phyloP scores from a whole-genome alignment of 331 rosid genomes.

The Malus hybrid region DNA sequence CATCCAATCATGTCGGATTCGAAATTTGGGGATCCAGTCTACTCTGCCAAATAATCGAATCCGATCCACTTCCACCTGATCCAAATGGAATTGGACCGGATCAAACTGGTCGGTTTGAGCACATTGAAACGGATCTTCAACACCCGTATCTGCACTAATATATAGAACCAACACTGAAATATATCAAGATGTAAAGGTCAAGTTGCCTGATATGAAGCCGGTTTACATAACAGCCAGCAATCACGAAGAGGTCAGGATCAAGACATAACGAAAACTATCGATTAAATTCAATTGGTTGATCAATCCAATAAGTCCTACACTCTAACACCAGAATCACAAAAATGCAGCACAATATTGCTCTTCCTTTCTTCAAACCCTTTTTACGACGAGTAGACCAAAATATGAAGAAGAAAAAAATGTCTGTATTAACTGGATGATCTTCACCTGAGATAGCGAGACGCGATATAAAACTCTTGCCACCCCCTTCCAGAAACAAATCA shows the following conservation, averaged over 20 bases:
- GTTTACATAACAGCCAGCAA: neutral
- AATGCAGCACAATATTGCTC: neutral
- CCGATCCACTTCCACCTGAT: too few species aligned
- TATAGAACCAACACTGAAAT: too few species aligned
- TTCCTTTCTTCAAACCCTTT: neutral
- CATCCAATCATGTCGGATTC: neutral
- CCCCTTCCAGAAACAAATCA: neutral
- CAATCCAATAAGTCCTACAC: neutral
- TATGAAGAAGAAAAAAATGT: neutral
- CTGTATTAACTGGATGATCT: constrained; percentile 1
- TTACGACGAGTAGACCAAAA: constrained; percentile 1
- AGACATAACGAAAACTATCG: neutral
- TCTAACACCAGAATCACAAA: neutral
- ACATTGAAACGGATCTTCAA: too few species aligned
- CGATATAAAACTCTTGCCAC: neutral
- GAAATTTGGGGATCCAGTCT: too few species aligned
- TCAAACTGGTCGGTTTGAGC: too few species aligned
- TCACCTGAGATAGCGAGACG: constrained; percentile 9
- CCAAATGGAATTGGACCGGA: too few species aligned
- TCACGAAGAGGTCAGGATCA: neutral
- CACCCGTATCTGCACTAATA: too few species aligned
- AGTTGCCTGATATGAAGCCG: too few species aligned
- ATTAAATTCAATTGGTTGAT: neutral
- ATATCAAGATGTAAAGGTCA: too few species aligned
- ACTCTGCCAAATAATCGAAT: too few species aligned